These are phyloP conservation scores for Myriosclerotinia curreyana DNA, from an alignment of 2,329 filamentous ascomycete genomes.

Conservation along the genomic window DNA sequence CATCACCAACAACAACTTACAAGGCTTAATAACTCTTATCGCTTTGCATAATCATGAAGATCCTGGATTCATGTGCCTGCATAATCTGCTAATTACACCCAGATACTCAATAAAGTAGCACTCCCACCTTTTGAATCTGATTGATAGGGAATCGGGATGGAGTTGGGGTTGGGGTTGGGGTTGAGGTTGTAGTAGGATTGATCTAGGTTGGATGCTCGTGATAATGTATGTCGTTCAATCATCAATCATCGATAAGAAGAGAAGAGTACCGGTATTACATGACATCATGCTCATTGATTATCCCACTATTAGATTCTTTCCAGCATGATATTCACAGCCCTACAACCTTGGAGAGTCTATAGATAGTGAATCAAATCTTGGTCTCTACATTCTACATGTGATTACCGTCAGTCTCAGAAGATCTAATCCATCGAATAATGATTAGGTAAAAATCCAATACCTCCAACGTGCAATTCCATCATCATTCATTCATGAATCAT, in stretches of 20 bases:
- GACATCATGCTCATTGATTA: slow-evolving; percentile 1
- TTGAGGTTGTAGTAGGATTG: no score
- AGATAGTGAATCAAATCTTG: neutral
- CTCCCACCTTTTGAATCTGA: no score
- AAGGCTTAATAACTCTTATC: slow-evolving; percentile 8
- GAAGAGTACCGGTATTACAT: no score
- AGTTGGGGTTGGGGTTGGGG: no score
- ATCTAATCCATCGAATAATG: slow-evolving; percentile 2
- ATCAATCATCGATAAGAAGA: neutral
- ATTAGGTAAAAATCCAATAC: neutral
- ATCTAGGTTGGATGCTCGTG: no score
- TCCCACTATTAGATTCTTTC: neutral
- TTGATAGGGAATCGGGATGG: no score
- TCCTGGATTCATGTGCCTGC: slow-evolving; percentile 15
- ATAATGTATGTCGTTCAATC: neutral
- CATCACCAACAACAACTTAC: neutral
- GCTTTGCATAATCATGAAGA: slow-evolving; percentile 15
- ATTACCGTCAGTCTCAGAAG: neutral
- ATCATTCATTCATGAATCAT: no score
- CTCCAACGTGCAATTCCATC: no score
- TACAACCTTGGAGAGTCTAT: neutral
- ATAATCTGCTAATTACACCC: neutral
- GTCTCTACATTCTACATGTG: neutral
- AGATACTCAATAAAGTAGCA: neutral
- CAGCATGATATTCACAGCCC: neutral